Base-by-base conservation (phyloP, 352 stramenopile genomes). In the Phytophthora crassamura region DNA sequence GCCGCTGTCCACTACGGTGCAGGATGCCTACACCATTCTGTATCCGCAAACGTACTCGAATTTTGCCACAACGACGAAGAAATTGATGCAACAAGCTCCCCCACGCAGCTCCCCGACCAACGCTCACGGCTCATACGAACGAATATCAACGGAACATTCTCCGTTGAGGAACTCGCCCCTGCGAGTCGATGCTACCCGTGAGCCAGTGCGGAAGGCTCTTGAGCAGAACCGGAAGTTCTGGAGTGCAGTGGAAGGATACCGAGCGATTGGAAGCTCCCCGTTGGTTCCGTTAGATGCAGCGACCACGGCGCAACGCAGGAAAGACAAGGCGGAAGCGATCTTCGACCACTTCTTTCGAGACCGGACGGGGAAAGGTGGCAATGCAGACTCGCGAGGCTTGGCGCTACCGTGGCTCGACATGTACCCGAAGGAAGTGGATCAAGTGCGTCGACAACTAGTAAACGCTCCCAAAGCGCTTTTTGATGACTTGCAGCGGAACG, bases 191-290 rank as follows among this genome's bases (percentile, higher is more conserved):
- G 38, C 66, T 2, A 62, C 43, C 32, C 53, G 35, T 12, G 18
- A 74, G 10, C 45, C 54, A 22, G 11, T 48, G 11, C 49, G 66
- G 10, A 61, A 66, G 11, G 49, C 69, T 1, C 64, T 84, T 2
- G 55, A 77, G 4, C 50, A 71, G 2, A 58, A 82, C 49, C 75
- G 69, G 57, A 80, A 77, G 49, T 91, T 91, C 54, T 91, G 83
- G 83, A 87, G 79, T 49, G 79, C 79, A 7, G 72, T 89, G 3
- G 79, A 90, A 67, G 79, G 81, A 0, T 90, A 79, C 55, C 77
- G 75, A 34, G 66, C 73, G 1, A 76, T 89, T 28, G 79, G 79
- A 7, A 75, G 38, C 12, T 69, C 64, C 0, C 20, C 70, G 20
- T 51, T 86, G 14, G 42, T 89, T 4, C 61, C 67, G 3, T 39